phyloP scores from a whole-genome alignment of 371 early-diverging fungal genomes.

The Entomophthora muscae region DNA sequence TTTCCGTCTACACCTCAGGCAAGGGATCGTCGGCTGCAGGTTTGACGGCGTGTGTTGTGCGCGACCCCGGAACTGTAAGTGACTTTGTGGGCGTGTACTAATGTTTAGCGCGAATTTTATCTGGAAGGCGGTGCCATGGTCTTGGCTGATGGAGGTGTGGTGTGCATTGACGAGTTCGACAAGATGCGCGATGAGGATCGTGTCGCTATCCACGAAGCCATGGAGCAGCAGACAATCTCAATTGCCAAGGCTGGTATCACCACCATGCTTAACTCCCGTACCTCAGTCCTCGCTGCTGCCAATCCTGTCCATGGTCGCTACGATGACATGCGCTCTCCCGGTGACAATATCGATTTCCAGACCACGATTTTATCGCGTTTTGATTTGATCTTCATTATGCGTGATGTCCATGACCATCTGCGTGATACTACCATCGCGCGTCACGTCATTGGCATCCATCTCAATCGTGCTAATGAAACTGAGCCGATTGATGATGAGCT shows the following conservation, averaged over 20 bases:
- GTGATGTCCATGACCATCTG: slow-evolving; percentile 72
- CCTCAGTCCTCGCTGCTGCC: slow-evolving; percentile 99
- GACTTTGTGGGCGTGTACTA: background rate
- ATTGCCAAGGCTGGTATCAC: slow-evolving; percentile 99
- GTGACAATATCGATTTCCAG: slow-evolving; percentile 98
- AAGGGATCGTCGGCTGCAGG: slow-evolving; percentile 98
- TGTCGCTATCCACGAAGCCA: slow-evolving; percentile 99
- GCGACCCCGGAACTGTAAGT: slow-evolving; percentile 62
- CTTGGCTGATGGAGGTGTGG: slow-evolving; percentile 97
- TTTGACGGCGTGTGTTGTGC: slow-evolving; percentile 95
- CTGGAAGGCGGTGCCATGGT: slow-evolving; percentile 99
- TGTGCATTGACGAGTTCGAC: slow-evolving; percentile 99
- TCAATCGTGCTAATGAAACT: slow-evolving; percentile 43
- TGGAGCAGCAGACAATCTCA: slow-evolving; percentile 99
- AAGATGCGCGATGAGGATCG: slow-evolving; percentile 99
- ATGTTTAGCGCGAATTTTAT: slow-evolving; percentile 79
- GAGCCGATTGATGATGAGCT: slow-evolving; percentile 47
- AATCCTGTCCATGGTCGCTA: slow-evolving; percentile 99
- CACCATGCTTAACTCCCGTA: slow-evolving; percentile 95
- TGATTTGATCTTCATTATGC: slow-evolving; percentile 93
- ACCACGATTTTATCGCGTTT: slow-evolving; percentile 96
- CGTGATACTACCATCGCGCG: slow-evolving; percentile 67
- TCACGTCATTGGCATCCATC: slow-evolving; percentile 86
- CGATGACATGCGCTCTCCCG: slow-evolving; percentile 95
- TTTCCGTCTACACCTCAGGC: slow-evolving; percentile 97